Evolutionary conservation across 2,329 filamentous ascomycete genomes (phyloP).

Genomic region (Claviceps capensis): DNA sequence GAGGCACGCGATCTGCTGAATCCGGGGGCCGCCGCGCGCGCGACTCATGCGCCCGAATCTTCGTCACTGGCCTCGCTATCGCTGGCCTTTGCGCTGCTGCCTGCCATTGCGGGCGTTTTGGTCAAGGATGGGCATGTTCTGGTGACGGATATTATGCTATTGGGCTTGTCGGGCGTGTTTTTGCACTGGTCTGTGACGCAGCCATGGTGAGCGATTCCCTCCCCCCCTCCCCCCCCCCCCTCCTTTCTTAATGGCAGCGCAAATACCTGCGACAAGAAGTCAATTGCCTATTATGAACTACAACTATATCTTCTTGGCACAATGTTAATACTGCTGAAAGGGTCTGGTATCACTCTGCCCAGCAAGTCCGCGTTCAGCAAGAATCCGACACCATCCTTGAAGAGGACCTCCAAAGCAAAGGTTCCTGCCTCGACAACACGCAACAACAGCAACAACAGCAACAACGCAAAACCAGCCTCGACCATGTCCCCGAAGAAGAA

Average conservation of each 20-base stretch:
- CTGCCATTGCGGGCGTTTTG: conserved; percentile 70
- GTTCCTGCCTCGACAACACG: conserved; percentile 18
- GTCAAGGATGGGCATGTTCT: conserved; percentile 75
- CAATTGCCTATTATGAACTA: too few relatives aligned
- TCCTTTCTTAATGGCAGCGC: too few relatives aligned
- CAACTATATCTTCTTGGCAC: too few relatives aligned
- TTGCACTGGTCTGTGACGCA: conserved; percentile 84
- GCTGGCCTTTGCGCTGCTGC: conserved; percentile 69
- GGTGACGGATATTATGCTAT: conserved; percentile 71
- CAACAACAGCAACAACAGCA: conserved; percentile 28
- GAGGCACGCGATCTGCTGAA: conserved; percentile 59
- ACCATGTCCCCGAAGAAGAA: conserved; percentile 16
- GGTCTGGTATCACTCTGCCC: conserved; percentile 63
- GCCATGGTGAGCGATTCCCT: conserved; percentile 54
- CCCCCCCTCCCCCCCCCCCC: background rate
- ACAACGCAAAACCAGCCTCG: conserved; percentile 24
- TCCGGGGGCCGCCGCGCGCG: conserved; percentile 23
- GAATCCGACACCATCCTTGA: conserved; percentile 19
- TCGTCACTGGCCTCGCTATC: conserved; percentile 71
- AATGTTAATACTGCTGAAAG: conserved; percentile 21
- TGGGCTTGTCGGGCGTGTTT: conserved; percentile 70
- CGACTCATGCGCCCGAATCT: conserved; percentile 33
- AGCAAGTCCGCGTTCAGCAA: conserved; percentile 42
- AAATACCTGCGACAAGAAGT: too few relatives aligned
- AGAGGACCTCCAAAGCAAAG: background rate